phyloP scores from a whole-genome alignment of 805 yeast genomes.

The Komagataella pseudopastoris region DNA sequence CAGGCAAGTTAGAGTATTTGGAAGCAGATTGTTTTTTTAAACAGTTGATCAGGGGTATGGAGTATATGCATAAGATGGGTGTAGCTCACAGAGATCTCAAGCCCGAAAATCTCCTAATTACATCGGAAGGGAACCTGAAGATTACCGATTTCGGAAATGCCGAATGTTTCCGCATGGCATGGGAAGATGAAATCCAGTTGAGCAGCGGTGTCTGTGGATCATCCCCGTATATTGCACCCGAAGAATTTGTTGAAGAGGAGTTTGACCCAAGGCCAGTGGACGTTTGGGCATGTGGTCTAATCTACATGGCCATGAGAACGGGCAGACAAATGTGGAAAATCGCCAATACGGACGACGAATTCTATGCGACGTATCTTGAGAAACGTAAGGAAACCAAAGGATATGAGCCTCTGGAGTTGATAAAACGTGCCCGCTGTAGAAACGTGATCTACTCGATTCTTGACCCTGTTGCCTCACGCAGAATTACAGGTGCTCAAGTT shows the following conservation, averaged over 20 bases:
- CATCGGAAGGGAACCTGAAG: constrained; percentile 60
- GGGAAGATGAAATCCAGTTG: constrained; percentile 61
- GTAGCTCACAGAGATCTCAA: constrained; percentile 83
- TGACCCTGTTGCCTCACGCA: constrained; percentile 80
- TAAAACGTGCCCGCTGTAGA: constrained; percentile 80
- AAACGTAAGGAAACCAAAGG: constrained; percentile 78
- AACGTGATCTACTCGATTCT: constrained; percentile 87
- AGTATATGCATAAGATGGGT: constrained; percentile 84
- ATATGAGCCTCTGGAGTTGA: constrained; percentile 78
- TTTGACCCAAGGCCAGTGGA: constrained; percentile 79
- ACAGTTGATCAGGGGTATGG: constrained; percentile 72
- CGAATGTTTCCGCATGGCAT: constrained; percentile 74
- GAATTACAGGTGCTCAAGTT: constrained; percentile 81
- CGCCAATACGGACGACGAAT: constrained; percentile 73
- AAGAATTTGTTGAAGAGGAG: constrained; percentile 49
- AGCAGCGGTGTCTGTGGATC: constrained; percentile 77
- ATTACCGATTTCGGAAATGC: constrained; percentile 85
- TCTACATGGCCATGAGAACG: constrained; percentile 87
- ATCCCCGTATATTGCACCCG: constrained; percentile 86
- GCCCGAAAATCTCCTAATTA: constrained; percentile 71
- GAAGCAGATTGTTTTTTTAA: constrained; percentile 90
- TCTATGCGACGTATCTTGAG: constrained; percentile 57
- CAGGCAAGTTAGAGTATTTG: constrained; percentile 65
- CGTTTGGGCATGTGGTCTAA: constrained; percentile 89
- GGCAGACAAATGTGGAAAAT: constrained; percentile 89